Conservation (phyloP, 1,284 basidiomycete genomes). For the Neonothopanus nambi region DNA sequence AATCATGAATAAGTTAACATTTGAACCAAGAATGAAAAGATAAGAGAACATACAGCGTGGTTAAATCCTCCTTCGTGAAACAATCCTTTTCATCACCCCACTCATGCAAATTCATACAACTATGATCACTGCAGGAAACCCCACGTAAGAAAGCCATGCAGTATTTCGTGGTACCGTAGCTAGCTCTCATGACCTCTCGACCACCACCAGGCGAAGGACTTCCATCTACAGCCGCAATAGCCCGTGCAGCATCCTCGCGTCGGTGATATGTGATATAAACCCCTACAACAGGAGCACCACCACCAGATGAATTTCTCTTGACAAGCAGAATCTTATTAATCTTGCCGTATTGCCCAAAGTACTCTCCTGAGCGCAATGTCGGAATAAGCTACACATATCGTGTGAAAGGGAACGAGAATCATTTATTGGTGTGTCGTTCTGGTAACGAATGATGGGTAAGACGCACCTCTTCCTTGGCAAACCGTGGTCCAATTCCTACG, state of each 20-base stretch:
- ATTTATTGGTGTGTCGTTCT: background rate
- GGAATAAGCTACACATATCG: constrained; percentile 90
- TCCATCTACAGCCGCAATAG: constrained; percentile 93
- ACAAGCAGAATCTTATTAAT: constrained; percentile 95
- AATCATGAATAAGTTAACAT: constrained; percentile 18
- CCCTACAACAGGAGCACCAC: constrained; percentile 80
- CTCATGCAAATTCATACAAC: constrained; percentile 95
- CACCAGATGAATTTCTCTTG: constrained; percentile 81
- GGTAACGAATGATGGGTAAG: constrained; percentile 29
- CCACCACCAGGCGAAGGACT: constrained; percentile 81
- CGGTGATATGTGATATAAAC: constrained; percentile 97
- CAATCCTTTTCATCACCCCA: constrained; percentile 98
- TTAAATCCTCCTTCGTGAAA: constrained; percentile 91
- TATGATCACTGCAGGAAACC: constrained; percentile 82
- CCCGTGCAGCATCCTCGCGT: constrained; percentile 92
- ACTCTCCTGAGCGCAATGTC: constrained; percentile 92
- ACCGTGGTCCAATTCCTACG: constrained; percentile 85
- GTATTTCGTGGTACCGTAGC: constrained; percentile 97
- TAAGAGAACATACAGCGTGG: constrained; percentile 68
- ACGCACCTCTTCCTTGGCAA: constrained; percentile 93
- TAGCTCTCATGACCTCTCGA: constrained; percentile 85
- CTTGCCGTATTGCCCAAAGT: constrained; percentile 99
- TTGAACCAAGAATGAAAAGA: constrained; percentile 9
- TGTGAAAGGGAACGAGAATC: constrained; percentile 12
- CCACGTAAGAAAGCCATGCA: constrained; percentile 95